A percentile compares a stretch with the other conserved stretches of the same genome.
These are phyloP conservation scores for Evansstolkia leycettana DNA, from an alignment of 495 filamentous ascomycete species.

Conservation along the genomic window DNA sequence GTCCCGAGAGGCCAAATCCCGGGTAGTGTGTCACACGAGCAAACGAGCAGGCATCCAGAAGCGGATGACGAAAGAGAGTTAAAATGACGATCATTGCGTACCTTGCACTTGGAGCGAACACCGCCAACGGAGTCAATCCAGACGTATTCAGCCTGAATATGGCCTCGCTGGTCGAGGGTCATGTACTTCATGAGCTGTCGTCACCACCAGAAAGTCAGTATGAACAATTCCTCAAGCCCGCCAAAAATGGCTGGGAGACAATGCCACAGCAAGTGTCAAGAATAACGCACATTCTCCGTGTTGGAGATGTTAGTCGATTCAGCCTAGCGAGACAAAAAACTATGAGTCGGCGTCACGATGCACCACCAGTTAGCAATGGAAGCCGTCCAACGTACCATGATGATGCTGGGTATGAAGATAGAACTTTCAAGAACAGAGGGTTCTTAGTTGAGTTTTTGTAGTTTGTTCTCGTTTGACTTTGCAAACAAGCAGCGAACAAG, in stretches of 20 bases:
- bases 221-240: constrained; percentile 20
- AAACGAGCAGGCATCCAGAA: background rate
- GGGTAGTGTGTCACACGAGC: background rate
- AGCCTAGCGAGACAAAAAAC: constrained; percentile 20
- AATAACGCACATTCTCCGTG: constrained; percentile 53
- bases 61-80: constrained; percentile 1
- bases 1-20: background rate
- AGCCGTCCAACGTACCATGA: constrained; percentile 24
- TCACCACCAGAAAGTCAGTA: constrained; percentile 26
- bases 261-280: constrained; percentile 14
- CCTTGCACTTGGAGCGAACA: constrained; percentile 83
- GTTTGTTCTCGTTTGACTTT: background rate
- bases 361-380: background rate
- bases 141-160: constrained; percentile 86
- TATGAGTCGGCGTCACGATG: constrained; percentile 2
- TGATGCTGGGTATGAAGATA: constrained; percentile 9
- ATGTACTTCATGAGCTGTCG: constrained; percentile 83
- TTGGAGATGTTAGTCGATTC: constrained; percentile 49
- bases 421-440: background rate
- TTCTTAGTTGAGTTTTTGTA: background rate
- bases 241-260: constrained; percentile 24
- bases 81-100: constrained; percentile 32
- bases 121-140: constrained; percentile 82
- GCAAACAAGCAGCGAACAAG: background rate
- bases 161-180: constrained; percentile 76